These are phyloP conservation scores for Moricandia moricandioides DNA, from an alignment of 345 rosid genomes.

Conservation along the genomic window DNA sequence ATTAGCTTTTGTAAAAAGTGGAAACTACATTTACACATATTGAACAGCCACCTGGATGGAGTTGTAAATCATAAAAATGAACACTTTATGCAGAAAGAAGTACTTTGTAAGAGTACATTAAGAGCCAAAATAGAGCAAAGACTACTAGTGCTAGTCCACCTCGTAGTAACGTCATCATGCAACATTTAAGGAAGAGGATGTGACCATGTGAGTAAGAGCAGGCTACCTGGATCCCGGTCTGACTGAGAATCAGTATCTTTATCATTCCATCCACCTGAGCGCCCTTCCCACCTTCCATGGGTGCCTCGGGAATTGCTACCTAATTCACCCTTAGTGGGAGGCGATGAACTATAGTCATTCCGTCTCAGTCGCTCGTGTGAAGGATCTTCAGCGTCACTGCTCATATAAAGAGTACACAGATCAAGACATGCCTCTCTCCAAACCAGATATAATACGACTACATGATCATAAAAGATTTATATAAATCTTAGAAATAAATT, in stretches of 20 bases:
- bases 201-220: constrained; percentile 12
- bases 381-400: constrained; percentile 68
- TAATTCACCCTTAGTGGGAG: constrained; percentile 74
- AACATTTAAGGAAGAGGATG: not conserved
- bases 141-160: constrained; percentile 22
- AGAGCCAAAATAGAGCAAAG: not conserved
- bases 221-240: constrained; percentile 73
- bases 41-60: constrained; percentile 18
- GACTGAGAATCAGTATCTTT: constrained; percentile 67
- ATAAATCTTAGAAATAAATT: not conserved
- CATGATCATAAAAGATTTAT: not conserved
- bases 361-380: constrained; percentile 60
- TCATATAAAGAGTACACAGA: constrained; percentile 11
- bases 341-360: constrained; percentile 85
- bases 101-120: not conserved
- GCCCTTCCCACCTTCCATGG: constrained; percentile 87
- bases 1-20: not conserved
- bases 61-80: not conserved
- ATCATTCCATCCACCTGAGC: constrained; percentile 75
- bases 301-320: constrained; percentile 50
- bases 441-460: not conserved
- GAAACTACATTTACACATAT: constrained; percentile 5
- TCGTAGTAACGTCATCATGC: constrained; percentile 1
- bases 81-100: not conserved
- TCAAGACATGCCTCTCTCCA: not conserved